These are phyloP conservation scores for Diaporthe citriasiana DNA, from an alignment of 2,329 filamentous ascomycete species.

Conservation along the genomic window DNA sequence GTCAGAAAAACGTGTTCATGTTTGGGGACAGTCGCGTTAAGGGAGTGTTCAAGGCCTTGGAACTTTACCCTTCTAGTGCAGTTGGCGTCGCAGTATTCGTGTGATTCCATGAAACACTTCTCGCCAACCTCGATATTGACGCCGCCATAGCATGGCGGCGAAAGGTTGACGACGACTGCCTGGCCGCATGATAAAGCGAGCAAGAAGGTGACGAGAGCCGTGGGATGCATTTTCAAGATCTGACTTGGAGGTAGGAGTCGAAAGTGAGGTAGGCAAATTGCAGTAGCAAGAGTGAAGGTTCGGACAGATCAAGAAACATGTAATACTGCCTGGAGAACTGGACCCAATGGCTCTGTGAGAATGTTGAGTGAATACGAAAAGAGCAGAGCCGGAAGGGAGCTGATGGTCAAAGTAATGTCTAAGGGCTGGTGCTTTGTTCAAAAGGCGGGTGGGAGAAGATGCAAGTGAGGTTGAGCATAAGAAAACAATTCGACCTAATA, in stretches of 20 bases:
- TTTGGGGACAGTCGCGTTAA: no score
- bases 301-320: background rate
- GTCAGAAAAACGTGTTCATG: background rate
- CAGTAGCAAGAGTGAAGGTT: background rate
- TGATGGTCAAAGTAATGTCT: background rate
- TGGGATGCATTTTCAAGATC: background rate
- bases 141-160: background rate
- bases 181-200: background rate
- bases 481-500: background rate
- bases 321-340: no score
- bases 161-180: background rate
- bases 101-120: background rate
- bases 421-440: background rate
- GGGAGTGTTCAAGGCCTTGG: background rate
- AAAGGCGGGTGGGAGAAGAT: background rate
- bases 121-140: background rate
- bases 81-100: background rate
- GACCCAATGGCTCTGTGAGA: no score
- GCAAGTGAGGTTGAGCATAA: background rate
- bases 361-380: no score
- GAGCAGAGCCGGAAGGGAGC: background rate
- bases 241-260: background rate
- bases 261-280: background rate
- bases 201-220: background rate
- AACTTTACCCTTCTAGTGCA: background rate